These are phyloP conservation scores for Globisporangium radiosum DNA, from an alignment of 352 stramenopile species.

Conservation along the genomic window DNA sequence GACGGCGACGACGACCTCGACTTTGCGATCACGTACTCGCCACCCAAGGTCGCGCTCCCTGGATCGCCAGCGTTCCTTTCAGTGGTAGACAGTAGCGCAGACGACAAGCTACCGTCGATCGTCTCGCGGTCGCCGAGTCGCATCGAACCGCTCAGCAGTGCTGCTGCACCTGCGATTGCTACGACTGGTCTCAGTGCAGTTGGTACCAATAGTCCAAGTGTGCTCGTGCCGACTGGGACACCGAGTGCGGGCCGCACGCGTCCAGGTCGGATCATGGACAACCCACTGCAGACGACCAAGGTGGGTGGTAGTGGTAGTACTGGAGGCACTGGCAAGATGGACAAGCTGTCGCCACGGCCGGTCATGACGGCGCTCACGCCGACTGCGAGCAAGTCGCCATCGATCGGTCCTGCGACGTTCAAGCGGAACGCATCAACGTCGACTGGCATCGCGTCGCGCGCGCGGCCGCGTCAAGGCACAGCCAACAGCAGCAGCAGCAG, in stretches of 20 bases:
- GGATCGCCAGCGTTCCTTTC: slow-evolving; percentile 15
- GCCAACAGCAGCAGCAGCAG: slow-evolving; percentile 6
- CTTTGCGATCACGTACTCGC: slow-evolving; percentile 46
- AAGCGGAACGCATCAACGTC: slow-evolving; percentile 44
- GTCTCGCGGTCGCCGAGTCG: slow-evolving; percentile 36
- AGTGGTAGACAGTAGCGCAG: slow-evolving; percentile 13
- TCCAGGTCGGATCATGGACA: slow-evolving; percentile 41
- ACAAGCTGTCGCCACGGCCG: slow-evolving; percentile 38
- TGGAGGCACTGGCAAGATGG: slow-evolving; percentile 17
- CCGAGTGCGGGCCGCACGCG: slow-evolving; percentile 25
- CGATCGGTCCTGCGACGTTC: slow-evolving; percentile 19
- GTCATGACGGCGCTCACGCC: slow-evolving; percentile 18
- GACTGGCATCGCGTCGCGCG: slow-evolving; percentile 23
- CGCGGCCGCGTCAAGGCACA: slow-evolving; percentile 25
- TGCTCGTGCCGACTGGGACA: slow-evolving; percentile 19
- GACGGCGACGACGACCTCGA: slow-evolving; percentile 40
- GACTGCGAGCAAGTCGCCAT: slow-evolving; percentile 15
- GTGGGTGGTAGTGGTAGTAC: background rate
- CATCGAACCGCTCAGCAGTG: slow-evolving; percentile 17
- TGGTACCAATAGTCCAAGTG: slow-evolving; percentile 7
- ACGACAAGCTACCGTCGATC: slow-evolving; percentile 62
- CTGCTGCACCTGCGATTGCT: background rate
- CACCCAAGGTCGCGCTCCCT: slow-evolving; percentile 20
- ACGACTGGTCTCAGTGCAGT: background rate
- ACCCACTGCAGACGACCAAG: slow-evolving; percentile 32